Base-by-base conservation (phyloP, 805 yeast species). In the Zygotorulaspora florentina region DNA sequence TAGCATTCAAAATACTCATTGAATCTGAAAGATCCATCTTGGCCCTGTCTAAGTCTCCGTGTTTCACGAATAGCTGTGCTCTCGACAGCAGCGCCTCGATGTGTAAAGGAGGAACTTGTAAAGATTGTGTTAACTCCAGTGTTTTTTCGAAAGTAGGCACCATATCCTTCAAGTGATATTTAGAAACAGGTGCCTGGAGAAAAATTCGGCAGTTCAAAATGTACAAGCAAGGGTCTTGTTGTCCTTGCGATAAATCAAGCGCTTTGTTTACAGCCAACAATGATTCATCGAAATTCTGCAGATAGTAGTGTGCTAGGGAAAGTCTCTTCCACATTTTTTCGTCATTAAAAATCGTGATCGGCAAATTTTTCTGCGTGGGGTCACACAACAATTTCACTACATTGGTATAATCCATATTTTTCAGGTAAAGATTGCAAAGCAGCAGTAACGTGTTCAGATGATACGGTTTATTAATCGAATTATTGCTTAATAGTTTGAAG, bases 231-330 rank as follows among this genome's bases (percentile, higher is more conserved):
- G 27, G 31, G 10, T 35, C 37, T 6, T 30, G 40, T 5, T 23
- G 26, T 8, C 17, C 37, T 5, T 26, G 26, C 23, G 48, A 45
- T 16, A 42, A 40, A 8, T 31, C 37, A n/a, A 45, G 28, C 23
- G 42, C 48, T 16, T 42, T 39, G 36, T 33, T 16, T 16, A 56
- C 52, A 7, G 59, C 56, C 35, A 53, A 54, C 42, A 54, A 41
- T 23, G 64, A 55, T 39, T 55, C 58, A 28, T 55, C 60, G 34
- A 52, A 58, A 26, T 48, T 45, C 20, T 50, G 49, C 42, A 60
- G 42, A 38, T 47, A 46, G 41, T 54, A 58, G 31, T 59, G 57
- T 15, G 58, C 48, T 13, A 53, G 20, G 8, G 64, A 56, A 15
- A 60, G 45, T 28, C 52, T 50, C 13, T 51, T 51, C 63, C 64